Evolutionary conservation across 805 yeast species (phyloP).

Genomic region (Candida pseudofarinosa): DNA sequence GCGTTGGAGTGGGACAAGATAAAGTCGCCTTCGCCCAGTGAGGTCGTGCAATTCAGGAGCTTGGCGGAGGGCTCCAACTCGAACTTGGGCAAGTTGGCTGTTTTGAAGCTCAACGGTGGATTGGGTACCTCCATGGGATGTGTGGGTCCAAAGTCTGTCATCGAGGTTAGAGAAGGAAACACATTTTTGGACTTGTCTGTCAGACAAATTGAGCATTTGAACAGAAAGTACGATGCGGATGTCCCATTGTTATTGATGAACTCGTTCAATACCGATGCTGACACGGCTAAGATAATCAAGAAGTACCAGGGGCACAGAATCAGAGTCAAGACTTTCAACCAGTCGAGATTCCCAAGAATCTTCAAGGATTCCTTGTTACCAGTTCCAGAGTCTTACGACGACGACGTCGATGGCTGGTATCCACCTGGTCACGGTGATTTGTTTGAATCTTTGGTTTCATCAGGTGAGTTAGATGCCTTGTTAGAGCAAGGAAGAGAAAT

Average conservation of each 20-base stretch:
- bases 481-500: constrained; percentile 92
- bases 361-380: constrained; percentile 94
- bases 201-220: constrained; percentile 93
- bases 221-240: constrained; percentile 84
- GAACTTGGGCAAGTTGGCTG: constrained; percentile 81
- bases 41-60: constrained; percentile 74
- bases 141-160: constrained; percentile 97
- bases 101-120: constrained; percentile 95
- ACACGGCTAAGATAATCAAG: constrained; percentile 91
- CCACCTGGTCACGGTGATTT: constrained; percentile 99
- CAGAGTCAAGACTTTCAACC: constrained; percentile 92
- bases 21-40: constrained; percentile 83
- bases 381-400: constrained; percentile 75
- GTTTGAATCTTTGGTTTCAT: constrained; percentile 81
- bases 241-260: constrained; percentile 97
- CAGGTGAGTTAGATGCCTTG: constrained; percentile 89
- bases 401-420: constrained; percentile 85
- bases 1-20: constrained; percentile 93
- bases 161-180: constrained; percentile 98
- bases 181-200: constrained; percentile 93
- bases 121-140: constrained; percentile 99
- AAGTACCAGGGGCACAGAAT: constrained; percentile 96
- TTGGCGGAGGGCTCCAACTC: constrained; percentile 36
- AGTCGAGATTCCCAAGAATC: constrained; percentile 95
- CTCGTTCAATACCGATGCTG: constrained; percentile 95